Percentiles rank a stretch among this genome's conserved stretches.
Evolutionary conservation across 1,284 basidiomycete genomes (phyloP).

Genomic region (Cryptococcus sp.): DNA sequence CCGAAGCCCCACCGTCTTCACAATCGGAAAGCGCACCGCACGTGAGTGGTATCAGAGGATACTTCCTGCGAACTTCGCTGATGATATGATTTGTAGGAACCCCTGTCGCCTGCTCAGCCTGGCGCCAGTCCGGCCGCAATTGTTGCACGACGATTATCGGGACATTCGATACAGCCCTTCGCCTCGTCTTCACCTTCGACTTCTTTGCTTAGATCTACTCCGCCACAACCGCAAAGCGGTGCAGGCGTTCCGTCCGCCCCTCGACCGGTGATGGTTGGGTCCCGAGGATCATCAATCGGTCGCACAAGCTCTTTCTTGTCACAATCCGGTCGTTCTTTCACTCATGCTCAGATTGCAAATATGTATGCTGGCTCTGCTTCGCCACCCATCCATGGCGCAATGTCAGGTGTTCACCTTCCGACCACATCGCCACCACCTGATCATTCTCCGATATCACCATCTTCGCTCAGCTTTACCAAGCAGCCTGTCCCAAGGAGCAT

Average conservation of each 20-base stretch:
- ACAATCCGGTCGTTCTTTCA: conserved; percentile 50
- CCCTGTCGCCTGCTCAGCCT: conserved; percentile 23
- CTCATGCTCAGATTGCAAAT: conserved; percentile 49
- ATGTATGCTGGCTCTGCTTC: conserved; percentile 32
- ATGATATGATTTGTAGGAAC: conserved; percentile 5
- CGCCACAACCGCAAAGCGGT: conserved; percentile 16
- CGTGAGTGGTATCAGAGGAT: no score
- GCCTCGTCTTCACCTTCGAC: conserved; percentile 44
- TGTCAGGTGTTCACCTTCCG: conserved; percentile 23
- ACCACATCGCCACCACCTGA: conserved; percentile 19
- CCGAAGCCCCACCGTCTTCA: conserved; percentile 15
- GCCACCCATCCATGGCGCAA: conserved; percentile 27
- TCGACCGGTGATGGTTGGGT: conserved; percentile 16
- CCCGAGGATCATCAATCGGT: conserved; percentile 35
- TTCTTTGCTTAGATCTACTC: conserved; percentile 35
- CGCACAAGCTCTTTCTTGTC: conserved; percentile 50
- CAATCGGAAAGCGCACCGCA: no score
- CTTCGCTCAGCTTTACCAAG: conserved; percentile 41
- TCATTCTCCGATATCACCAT: conserved; percentile 30
- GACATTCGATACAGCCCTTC: conserved; percentile 49
- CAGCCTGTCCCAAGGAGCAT: conserved; percentile 36
- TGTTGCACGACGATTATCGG: conserved; percentile 42
- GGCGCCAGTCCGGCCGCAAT: conserved; percentile 22
- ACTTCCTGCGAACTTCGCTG: no score
- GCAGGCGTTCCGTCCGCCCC: conserved; percentile 12